Percentiles rank a stretch among this genome's conserved stretches.
These are phyloP conservation scores for Nannizziopsis barbatae DNA, from an alignment of 2,329 filamentous ascomycete genomes.

Conservation along the genomic window DNA sequence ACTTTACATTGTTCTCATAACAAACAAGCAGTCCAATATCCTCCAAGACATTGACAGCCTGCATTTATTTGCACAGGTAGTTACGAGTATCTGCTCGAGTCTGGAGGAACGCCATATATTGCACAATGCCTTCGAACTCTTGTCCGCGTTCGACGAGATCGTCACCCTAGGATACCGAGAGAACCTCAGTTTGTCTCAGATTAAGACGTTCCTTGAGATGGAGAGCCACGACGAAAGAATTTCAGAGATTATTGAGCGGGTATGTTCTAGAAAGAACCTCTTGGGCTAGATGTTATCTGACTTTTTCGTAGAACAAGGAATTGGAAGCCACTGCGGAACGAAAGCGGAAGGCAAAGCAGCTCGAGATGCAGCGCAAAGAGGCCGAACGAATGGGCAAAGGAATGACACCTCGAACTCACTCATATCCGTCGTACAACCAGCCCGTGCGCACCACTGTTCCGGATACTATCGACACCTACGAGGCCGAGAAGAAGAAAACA, in stretches of 20 bases:
- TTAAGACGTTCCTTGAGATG: conserved; percentile 99
- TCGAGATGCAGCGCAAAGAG: conserved; percentile 98
- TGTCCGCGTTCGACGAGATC: conserved; percentile 94
- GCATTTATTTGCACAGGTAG: conserved; percentile 94
- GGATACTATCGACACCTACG: conserved; percentile 85
- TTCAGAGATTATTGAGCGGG: conserved; percentile 90
- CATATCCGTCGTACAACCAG: conserved; percentile 81
- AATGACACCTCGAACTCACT: conserved; percentile 59
- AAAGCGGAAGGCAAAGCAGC: conserved; percentile 95
- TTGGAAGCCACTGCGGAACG: conserved; percentile 95
- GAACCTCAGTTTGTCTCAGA: conserved; percentile 91
- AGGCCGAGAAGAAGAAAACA: conserved; percentile 92
- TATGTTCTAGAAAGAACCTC: conserved; percentile 35
- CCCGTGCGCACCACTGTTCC: conserved; percentile 60
- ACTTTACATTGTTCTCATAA: conserved; percentile 99
- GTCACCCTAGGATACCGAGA: conserved; percentile 93
- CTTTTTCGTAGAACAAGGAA: conserved; percentile 70
- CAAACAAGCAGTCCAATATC: conserved; percentile 98
- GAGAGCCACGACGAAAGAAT: conserved; percentile 98
- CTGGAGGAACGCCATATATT: conserved; percentile 92
- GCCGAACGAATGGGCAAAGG: conserved; percentile 64
- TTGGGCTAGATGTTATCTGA: conserved; percentile 22
- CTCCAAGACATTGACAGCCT: conserved; percentile 97
- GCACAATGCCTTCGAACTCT: conserved; percentile 87
- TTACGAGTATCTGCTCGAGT: conserved; percentile 90